Evolutionary conservation across 331 rosid species (phyloP), one percentile per base, ranked within the genome.

Genomic region (Quercus lobata): DNA sequence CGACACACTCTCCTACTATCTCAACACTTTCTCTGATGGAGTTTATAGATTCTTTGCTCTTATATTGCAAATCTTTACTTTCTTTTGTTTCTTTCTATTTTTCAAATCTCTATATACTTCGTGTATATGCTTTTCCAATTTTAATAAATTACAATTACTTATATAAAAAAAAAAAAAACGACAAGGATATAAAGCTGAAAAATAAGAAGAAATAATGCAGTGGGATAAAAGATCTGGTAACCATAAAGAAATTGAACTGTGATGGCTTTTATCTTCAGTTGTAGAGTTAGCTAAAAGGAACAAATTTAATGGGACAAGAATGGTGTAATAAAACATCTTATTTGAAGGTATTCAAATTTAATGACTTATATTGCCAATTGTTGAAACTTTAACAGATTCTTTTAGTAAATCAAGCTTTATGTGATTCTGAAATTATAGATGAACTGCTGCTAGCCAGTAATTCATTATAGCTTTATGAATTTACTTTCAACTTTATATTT

Each of bases 381-480:
- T 76, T 60, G 41, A 35, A 35, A 14, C 27, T 56, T 74, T 35
- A 68, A 22, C 30, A 84, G 76, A 75, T 73, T 83, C 76, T 2
- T 58, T 41, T 53, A 11, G 60, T 68, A 9, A 75, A 75, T 27
- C 12, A 63, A 15, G 6, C n/a, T 57, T 78, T 73, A 49, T 49
- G 17, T 49, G 54, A 49, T 49, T 32, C 29, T 44, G 53, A 83
- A 70, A 58, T 66, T 71, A 73, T 49, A 49, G 54, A 27, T 65
- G 21, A 17, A 19, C 27, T 18, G 72, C 53, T 68, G 25, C 52
- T 68, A 34, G 21, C 35, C 53, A 19, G 52, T 17, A 35, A 32
- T 68, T 32, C 27, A 68, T 34, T 32, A 68, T 2, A 35, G 72
- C 72, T 2, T 16, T 69, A 68, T 58, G 44, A 37, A 63, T 21